phyloP scores from a whole-genome alignment of 352 stramenopile species.

The Phytophthora quininea region DNA sequence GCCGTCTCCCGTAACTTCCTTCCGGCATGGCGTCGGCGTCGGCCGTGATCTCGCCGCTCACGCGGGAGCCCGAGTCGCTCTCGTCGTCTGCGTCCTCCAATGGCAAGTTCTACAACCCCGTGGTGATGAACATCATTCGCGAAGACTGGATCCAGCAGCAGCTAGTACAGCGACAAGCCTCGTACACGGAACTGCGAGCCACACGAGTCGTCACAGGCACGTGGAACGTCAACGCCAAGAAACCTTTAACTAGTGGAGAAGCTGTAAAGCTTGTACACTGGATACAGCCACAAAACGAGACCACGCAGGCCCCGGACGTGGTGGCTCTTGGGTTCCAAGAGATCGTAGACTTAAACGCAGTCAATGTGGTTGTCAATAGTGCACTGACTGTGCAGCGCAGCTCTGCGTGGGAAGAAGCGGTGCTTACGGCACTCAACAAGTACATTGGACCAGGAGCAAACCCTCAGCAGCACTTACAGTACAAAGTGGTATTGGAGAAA shows the following conservation, averaged over 20 bases:
- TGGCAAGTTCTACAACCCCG: slow-evolving; percentile 79
- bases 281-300: slow-evolving; percentile 44
- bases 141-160: slow-evolving; percentile 91
- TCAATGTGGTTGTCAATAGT: slow-evolving; percentile 99
- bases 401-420: slow-evolving; percentile 89
- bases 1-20: too few relatives aligned
- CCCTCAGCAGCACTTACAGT: slow-evolving; percentile 38
- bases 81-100: slow-evolving; percentile 31
- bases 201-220: slow-evolving; percentile 87
- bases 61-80: slow-evolving; percentile 18
- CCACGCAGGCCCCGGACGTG: slow-evolving; percentile 52
- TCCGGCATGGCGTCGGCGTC: too few relatives aligned
- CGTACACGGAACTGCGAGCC: slow-evolving; percentile 72
- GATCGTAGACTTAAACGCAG: slow-evolving; percentile 99
- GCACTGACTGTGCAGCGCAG: slow-evolving; percentile 90
- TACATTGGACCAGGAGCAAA: slow-evolving; percentile 29
- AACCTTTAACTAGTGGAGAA: slow-evolving; percentile 76
- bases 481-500: slow-evolving; percentile 86
- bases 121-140: slow-evolving; percentile 85
- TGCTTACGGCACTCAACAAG: slow-evolving; percentile 92
- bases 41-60: too few relatives aligned
- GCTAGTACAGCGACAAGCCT: slow-evolving; percentile 55
- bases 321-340: slow-evolving; percentile 95
- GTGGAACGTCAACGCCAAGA: slow-evolving; percentile 99
- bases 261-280: slow-evolving; percentile 70